These are phyloP conservation scores for Flaveria floridana DNA, from an alignment of 140 eudicot genomes.

Conservation along the genomic window DNA sequence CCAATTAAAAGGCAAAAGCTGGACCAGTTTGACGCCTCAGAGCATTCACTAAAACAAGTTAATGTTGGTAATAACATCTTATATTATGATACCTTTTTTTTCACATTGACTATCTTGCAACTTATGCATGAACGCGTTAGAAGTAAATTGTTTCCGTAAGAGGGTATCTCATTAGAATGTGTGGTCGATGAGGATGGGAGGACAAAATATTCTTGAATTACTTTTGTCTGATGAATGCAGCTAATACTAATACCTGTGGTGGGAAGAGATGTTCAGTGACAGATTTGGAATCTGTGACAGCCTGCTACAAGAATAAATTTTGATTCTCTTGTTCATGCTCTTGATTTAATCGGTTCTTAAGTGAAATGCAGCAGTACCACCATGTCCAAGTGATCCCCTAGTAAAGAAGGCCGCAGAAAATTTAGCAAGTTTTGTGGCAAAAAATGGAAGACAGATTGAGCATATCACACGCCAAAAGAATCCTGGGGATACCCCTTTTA, in stretches of 20 bases:
- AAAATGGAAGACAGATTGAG: constrained; percentile 92
- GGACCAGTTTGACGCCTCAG: constrained; percentile 47
- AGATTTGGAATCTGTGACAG: constrained; percentile 72
- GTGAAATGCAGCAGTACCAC: constrained; percentile 93
- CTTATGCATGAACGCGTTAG: constrained; percentile 19
- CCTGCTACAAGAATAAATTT: constrained; percentile 71
- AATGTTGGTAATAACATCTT: constrained; percentile 79
- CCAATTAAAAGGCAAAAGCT: constrained; percentile 69
- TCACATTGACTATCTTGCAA: constrained; percentile 12
- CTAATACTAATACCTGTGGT: constrained; percentile 58
- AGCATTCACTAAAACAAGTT: constrained; percentile 45
- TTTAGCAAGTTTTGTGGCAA: constrained; percentile 95
- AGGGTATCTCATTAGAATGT: constrained; percentile 16
- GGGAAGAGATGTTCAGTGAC: constrained; percentile 69
- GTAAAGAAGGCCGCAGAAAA: constrained; percentile 90
- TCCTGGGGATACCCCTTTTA: constrained; percentile 96
- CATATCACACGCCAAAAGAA: constrained; percentile 82
- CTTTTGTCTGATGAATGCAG: constrained; percentile 78
- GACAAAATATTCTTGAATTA: constrained; percentile 62
- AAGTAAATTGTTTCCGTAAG: neutral
- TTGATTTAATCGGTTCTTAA: constrained; percentile 93
- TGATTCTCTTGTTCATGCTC: constrained; percentile 67
- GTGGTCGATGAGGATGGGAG: constrained; percentile 31
- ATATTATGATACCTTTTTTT: constrained; percentile 21
- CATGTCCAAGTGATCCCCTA: constrained; percentile 77